Percentiles rank a stretch among this genome's conserved stretches.
These are phyloP conservation scores for Fibroporia radiculosa DNA, from an alignment of 768 basidiomycete species.

Conservation along the genomic window DNA sequence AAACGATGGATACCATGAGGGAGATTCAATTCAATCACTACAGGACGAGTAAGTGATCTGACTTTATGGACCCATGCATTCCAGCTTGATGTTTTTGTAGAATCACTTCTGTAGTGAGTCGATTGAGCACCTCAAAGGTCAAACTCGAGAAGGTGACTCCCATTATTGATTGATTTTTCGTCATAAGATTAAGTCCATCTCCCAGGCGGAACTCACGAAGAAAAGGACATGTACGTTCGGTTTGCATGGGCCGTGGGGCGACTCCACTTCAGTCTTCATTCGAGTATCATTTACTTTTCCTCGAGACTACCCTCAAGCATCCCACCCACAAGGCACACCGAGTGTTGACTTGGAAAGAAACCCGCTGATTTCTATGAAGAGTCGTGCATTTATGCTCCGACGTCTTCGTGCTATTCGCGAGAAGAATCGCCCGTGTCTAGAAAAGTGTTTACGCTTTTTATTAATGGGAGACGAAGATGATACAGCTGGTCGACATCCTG, in stretches of 20 bases:
- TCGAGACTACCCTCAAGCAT: conserved; percentile 61
- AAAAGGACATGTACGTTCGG: conserved; percentile 79
- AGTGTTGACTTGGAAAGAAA: conserved; percentile 78
- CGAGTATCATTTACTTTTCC: conserved; percentile 89
- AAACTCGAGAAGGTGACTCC: conserved; percentile 84
- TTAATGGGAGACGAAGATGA: conserved; percentile 56
- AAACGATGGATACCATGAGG: conserved; percentile 27
- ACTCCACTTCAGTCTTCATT: conserved; percentile 73
- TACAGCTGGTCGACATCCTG: conserved; percentile 23
- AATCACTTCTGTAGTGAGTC: conserved; percentile 65
- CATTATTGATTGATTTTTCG: conserved; percentile 6
- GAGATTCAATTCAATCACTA: conserved; percentile 39
- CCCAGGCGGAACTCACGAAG: conserved; percentile 59
- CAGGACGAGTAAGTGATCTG: conserved; percentile 62
- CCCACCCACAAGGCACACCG: conserved; percentile 58
- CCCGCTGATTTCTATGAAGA: conserved; percentile 69
- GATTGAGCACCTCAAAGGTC: conserved; percentile 59
- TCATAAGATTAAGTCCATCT: conserved; percentile 1
- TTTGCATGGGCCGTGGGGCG: conserved; percentile 89
- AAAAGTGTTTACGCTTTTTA: conserved; percentile 76
- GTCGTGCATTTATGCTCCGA: conserved; percentile 71
- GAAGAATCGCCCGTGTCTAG: conserved; percentile 73
- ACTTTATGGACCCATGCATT: conserved; percentile 3
- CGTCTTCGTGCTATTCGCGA: conserved; percentile 66
- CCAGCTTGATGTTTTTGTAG: conserved; percentile 29